Base-by-base conservation (phyloP, 805 yeast species). In the Starmera pachycereana region DNA sequence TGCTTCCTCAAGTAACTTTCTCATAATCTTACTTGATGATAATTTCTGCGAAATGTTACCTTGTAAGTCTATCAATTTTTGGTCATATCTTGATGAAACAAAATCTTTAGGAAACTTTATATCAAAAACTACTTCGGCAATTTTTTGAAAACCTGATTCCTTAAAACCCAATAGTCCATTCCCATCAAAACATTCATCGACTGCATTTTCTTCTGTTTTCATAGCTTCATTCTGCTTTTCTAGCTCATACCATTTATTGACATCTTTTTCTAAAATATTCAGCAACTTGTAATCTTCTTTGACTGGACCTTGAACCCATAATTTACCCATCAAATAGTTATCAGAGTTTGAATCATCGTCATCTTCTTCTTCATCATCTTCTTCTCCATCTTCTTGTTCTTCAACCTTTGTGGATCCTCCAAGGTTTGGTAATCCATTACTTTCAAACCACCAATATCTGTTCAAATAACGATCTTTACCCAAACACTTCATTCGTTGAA, bases 361-460 rank as follows among this genome's bases (percentile, higher is more conserved):
- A 10, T 62, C 63, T 6, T 53, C 63, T 0, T 62, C 68, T 1
- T 65, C 66, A 2, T 66, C 71, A 3, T 62, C 64, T 11, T 67
- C 69, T 1, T 65, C 74, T 4, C 58, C 63, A 1, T 50, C 61
- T 6, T 50, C 54, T 32, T 48, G 51, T 10, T 37, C 51, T 14
- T 48, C 46, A 12, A 47, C 42, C 14, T 61, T 50, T 33, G 60
- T 66, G 31, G 60, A 56, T 11, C 64, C 65, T 38, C 64, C 67
- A 32, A 69, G 51, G 8, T 68, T 66, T 4, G 88, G 86, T 37
- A 87, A 66, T 0, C 97, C 98, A 53, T 82, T 81, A 46, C 71
- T 69, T 53, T 90, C 97, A 54, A 88, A 78, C 96, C 96, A 92
- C 95, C 95, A 92, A 57, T 90, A 92, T 47, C 89, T 68, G 62